phyloP scores from a whole-genome alignment of 768 basidiomycete genomes.

The Suillus variegatus region DNA sequence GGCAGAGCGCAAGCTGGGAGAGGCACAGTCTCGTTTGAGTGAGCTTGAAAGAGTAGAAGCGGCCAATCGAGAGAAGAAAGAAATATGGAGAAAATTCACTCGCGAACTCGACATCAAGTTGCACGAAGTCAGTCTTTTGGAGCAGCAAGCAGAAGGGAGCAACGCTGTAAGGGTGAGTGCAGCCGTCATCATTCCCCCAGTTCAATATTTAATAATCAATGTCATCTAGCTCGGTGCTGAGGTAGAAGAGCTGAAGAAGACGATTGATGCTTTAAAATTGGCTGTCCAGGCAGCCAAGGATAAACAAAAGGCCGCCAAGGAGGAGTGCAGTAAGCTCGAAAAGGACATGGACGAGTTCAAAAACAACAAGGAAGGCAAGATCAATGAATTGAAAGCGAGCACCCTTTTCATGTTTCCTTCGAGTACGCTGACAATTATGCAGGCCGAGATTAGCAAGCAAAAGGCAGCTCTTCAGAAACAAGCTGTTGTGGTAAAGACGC shows the following conservation, averaged over 20 bases:
- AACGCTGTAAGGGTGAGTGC: slow-evolving; percentile 81
- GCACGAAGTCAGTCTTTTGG: slow-evolving; percentile 80
- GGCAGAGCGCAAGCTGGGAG: slow-evolving; percentile 59
- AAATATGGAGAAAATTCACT: slow-evolving; percentile 58
- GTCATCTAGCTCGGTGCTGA: slow-evolving; percentile 70
- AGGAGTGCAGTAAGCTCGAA: slow-evolving; percentile 85
- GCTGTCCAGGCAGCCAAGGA: slow-evolving; percentile 67
- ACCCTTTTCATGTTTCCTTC: not conserved
- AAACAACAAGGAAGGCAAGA: slow-evolving; percentile 97
- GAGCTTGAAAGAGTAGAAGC: slow-evolving; percentile 58
- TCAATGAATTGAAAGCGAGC: slow-evolving; percentile 85
- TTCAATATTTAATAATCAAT: not conserved
- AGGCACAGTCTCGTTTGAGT: slow-evolving; percentile 48
- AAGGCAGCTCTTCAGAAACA: slow-evolving; percentile 83
- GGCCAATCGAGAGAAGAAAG: slow-evolving; percentile 50
- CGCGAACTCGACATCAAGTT: slow-evolving; percentile 86
- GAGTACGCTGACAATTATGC: slow-evolving; percentile 1
- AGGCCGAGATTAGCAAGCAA: slow-evolving; percentile 80
- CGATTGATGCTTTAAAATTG: slow-evolving; percentile 56
- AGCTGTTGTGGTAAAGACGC: slow-evolving; percentile 75
- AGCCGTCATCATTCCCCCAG: not conserved
- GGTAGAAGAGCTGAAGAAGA: slow-evolving; percentile 69
- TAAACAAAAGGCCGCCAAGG: slow-evolving; percentile 75
- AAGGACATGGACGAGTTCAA: slow-evolving; percentile 99
- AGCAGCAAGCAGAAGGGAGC: slow-evolving; percentile 85